These are phyloP conservation scores for Zygotorulaspora chibaensis DNA, from an alignment of 805 yeast genomes.

Conservation along the genomic window DNA sequence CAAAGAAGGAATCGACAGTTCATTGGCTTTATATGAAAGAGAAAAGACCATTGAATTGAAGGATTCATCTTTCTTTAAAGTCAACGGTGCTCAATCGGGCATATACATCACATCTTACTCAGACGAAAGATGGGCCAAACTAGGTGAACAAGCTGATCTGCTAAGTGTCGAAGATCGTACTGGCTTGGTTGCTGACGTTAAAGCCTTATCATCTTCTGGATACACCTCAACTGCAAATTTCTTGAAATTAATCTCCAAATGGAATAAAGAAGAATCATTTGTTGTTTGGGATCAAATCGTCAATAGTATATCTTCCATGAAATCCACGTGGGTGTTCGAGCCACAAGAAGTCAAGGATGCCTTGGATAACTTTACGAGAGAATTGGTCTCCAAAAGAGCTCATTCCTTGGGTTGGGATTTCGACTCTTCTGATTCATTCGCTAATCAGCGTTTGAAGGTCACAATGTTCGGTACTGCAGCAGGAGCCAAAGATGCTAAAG, in stretches of 20 bases:
- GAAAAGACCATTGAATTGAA: slow-evolving; percentile 44
- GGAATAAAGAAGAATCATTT: slow-evolving; percentile 57
- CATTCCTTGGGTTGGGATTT: slow-evolving; percentile 63
- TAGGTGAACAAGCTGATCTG: slow-evolving; percentile 54
- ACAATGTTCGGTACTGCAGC: slow-evolving; percentile 59
- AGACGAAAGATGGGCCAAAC: slow-evolving; percentile 61
- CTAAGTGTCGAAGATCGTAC: slow-evolving; percentile 73
- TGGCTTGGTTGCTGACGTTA: slow-evolving; percentile 78
- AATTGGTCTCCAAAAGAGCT: slow-evolving; percentile 53
- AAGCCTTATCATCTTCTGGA: slow-evolving; percentile 67
- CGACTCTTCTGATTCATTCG: slow-evolving; percentile 49
- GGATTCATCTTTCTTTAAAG: slow-evolving; percentile 51
- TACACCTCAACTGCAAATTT: slow-evolving; percentile 58
- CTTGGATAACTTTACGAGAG: slow-evolving; percentile 48
- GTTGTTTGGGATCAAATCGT: slow-evolving; percentile 66
- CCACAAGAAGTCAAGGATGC: slow-evolving; percentile 43
- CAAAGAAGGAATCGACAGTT: slow-evolving; percentile 54
- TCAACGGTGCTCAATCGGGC: slow-evolving; percentile 72
- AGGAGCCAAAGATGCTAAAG: slow-evolving; percentile 44
- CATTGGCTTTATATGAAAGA: slow-evolving; percentile 51
- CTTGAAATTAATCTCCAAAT: slow-evolving; percentile 53
- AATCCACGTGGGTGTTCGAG: slow-evolving; percentile 54
- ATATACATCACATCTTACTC: slow-evolving; percentile 70
- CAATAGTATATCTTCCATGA: slow-evolving; percentile 45
- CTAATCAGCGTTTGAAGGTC: slow-evolving; percentile 63